Evolutionary conservation across 1,284 basidiomycete genomes (phyloP), one percentile per base, ranked within the genome.

Genomic region (Moesziomyces sp.): DNA sequence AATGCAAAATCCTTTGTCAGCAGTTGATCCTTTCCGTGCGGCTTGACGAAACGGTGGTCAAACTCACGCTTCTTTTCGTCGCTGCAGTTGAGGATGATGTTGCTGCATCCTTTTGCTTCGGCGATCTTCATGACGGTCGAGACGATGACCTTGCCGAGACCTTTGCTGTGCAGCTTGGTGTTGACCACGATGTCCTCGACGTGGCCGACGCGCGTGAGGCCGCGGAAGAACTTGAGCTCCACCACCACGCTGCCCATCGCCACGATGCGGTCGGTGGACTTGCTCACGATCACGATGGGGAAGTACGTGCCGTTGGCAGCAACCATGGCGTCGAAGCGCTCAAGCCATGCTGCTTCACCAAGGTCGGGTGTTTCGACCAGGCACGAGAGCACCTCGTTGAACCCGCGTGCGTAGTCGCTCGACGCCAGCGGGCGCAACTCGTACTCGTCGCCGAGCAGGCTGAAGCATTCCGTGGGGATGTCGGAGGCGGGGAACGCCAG

Each of bases 101-200:
- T 97, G 87, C 97, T 97, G 18, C 85, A 91, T 90, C 26, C 93
- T 91, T 70, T 87, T 86, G 72, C 85, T 86, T 87, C 93, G 90
- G 77, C 91, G 91, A 83, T 95, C 90, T 66, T 87, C 86, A 82
- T 85, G 76, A 98, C 88, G 5, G 91, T 91, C 75, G 93, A 88
- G 81, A 99, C 95, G 76, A 98, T 88, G 76, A 91, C 88, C 85
- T 93, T 86, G 0, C 96, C 96, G 23, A 99, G 88, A 81, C 92
- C 92, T 86, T 91, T 92, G 51, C 96, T 95, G 86, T 96, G 93
- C 85, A 91, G 89, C 44, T 85, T 87, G 85, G 91, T 90, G 85
- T 92, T 90, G 9, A 98, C 94, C 1, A 93, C 94, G 74, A 99
- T 97, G 84, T 99, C 96, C 85, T 99, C 96, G 70, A 99, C 95